Evolutionary conservation across 495 filamentous ascomycete genomes (phyloP), one percentile per base, ranked within the genome.

Genomic region (Aspergillus ostianus): DNA sequence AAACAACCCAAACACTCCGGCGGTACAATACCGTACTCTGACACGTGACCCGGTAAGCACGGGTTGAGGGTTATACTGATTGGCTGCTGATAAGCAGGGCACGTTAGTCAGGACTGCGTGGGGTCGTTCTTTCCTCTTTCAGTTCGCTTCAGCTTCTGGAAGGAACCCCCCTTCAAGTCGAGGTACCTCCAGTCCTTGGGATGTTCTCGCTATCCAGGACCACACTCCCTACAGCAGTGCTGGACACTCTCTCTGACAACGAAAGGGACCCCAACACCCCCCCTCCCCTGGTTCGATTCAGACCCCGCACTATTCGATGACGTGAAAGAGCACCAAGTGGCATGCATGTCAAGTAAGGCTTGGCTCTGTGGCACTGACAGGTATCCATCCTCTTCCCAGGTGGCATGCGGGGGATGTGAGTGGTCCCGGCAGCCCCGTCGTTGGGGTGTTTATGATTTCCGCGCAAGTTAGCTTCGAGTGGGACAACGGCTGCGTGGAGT

Each of bases 81-180:
- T 64, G 62, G 62, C 26, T 50, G 52, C 51, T 61, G 62, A 64
- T 64, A 64, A 60, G 62, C 27, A 21, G 45, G 53, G 10, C 0
- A 6, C 10, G 13, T 41, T 41, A 15, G 36, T 41, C 36, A 13
- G 36, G 8, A 4, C 36, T 13, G 36, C 36, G 9, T 8, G 36
- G 8, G 9, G 12, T 41, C 36, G 36, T 41, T 41, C 36, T 4
- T 41, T 41, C 36, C 36, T 19, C 17, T 49, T 49, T 6, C 19
- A 49, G 20, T 4, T 26, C 23, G 23, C 23, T 48, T n/a, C 20
- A 48, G n/a, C 15, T 48, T n/a, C n/a, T 48, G 46, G 46, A 48
- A 21, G 6, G 13, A 32, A 32, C 30, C 30, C 30, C 8, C 8
- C 29, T 8, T 30, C 4, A 4, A 4, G 29, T 30, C 29, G 29